Base-by-base conservation (phyloP, 176 grass and related monocot genomes). In the Zoysia japonica region DNA sequence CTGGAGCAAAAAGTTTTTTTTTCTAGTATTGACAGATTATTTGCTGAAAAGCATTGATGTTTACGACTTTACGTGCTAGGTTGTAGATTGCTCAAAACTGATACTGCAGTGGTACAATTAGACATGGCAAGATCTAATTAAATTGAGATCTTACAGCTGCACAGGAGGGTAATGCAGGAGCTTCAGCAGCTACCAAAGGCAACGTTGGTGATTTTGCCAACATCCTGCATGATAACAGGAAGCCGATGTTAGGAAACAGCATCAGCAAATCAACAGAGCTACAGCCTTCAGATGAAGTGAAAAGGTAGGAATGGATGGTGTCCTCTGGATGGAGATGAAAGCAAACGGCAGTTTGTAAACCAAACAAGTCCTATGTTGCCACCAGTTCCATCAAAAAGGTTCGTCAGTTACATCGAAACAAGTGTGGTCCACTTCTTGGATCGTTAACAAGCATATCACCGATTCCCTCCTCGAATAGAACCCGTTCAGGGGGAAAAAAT, bases 71-170 rank as follows among this genome's bases (percentile, higher is more conserved):
- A 55, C 5, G 17, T 59, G n/a, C n/a, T 7, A 59, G 19, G 19
- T 61, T 35, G 59, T 61, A 61, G 59, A 61, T 61, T 61, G 57
- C 11, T n/a, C 11, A 40, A 75, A 7, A 68, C 11, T 63, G 61
- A 37, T 7, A 37, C 8, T 56, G 11, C 39, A 0, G 61, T 62
- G 20, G 20, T 62, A 12, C 28, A 9, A 62, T 62, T 62, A 38
- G 61, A 36, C 35, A 38, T 39, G 39, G 12, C 5, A 66, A 6
- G 70, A 71, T 37, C n/a, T 79, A 62, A 11, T 5, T 50, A 83
- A 46, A 65, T 16, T 17, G 65, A 44, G n/a, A 57, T 87, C 86
- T 89, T 89, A 94, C 92, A 57, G 80, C 54, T 63, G 81, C 43
- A 36, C 67, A 85, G 66, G 82, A 82, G 72, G 15, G 40, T 6